These are phyloP conservation scores for Carex kokanica DNA, from an alignment of 176 grass and related monocot species.

Conservation along the genomic window DNA sequence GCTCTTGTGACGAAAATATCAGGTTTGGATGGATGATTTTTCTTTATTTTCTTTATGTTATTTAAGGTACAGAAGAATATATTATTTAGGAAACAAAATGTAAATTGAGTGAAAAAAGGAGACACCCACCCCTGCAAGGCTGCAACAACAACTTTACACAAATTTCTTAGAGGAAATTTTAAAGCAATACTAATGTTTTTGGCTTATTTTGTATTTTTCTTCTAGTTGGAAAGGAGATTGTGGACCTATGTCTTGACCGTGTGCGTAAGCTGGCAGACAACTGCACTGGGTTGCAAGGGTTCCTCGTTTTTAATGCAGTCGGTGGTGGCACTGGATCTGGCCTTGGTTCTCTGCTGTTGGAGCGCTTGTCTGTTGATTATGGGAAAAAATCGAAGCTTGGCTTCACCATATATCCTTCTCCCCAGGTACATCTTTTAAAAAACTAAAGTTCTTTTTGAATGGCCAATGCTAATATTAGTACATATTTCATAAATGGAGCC, in stretches of 20 bases:
- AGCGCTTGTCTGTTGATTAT: slow-evolving; percentile 33
- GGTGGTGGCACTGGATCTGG: slow-evolving; percentile 29
- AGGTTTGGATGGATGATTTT: not conserved
- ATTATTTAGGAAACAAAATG: not conserved
- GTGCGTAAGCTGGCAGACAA: slow-evolving; percentile 27
- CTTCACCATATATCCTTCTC: slow-evolving; percentile 33
- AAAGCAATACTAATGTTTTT: not conserved
- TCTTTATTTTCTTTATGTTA: slow-evolving; percentile 2
- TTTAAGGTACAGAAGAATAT: not conserved
- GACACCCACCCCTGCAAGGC: not conserved
- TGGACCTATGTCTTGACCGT: slow-evolving; percentile 27
- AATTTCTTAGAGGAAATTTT: not conserved
- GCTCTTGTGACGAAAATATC: not conserved
- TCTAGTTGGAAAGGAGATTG: slow-evolving; percentile 32
- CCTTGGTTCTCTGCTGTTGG: slow-evolving; percentile 29
- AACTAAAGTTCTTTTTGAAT: not conserved
- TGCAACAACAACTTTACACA: not conserved
- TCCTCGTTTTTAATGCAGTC: slow-evolving; percentile 26
- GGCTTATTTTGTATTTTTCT: not conserved
- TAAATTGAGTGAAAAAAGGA: not conserved
- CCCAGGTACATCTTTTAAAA: slow-evolving; percentile 9
- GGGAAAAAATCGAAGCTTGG: slow-evolving; percentile 32
- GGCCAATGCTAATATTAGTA: not conserved
- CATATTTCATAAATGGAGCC: not conserved
- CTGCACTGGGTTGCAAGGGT: slow-evolving; percentile 29